Conservation (phyloP, 2,329 filamentous ascomycete species). For the Nemania abortiva region DNA sequence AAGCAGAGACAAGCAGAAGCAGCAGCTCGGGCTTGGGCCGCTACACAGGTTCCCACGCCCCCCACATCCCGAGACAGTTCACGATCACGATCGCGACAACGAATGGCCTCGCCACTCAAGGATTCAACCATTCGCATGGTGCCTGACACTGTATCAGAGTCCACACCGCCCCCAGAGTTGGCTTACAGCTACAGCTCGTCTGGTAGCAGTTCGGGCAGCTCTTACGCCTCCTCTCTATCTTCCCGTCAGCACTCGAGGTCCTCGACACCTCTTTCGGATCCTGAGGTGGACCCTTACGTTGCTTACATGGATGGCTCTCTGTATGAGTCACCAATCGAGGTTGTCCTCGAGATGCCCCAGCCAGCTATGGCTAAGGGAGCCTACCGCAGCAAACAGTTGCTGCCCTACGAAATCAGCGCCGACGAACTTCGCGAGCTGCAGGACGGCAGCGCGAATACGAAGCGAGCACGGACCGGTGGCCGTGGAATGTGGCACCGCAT, state of each 20-base stretch:
- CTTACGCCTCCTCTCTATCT: constrained; percentile 62
- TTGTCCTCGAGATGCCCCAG: constrained; percentile 56
- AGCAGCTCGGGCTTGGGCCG: constrained; percentile 54
- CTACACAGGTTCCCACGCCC: constrained; percentile 59
- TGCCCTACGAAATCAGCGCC: constrained; percentile 67
- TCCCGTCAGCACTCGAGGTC: constrained; percentile 62
- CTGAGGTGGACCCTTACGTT: constrained; percentile 57
- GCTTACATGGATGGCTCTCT: constrained; percentile 55
- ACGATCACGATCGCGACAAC: constrained; percentile 54
- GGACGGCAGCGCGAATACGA: constrained; percentile 59
- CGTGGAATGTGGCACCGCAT: constrained; percentile 67
- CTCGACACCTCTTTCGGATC: constrained; percentile 64
- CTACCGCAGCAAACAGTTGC: constrained; percentile 52
- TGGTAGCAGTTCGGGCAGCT: constrained; percentile 56
- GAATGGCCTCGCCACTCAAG: constrained; percentile 50
- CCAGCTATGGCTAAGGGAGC: constrained; percentile 51
- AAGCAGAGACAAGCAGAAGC: constrained; percentile 58
- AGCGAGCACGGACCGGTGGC: constrained; percentile 61
- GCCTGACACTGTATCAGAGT: constrained; percentile 50
- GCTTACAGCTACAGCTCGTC: constrained; percentile 57
- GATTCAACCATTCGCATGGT: constrained; percentile 55
- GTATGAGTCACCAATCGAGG: constrained; percentile 64
- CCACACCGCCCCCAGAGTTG: constrained; percentile 63
- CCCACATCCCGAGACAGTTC: constrained; percentile 59
- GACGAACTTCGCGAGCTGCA: constrained; percentile 66